Evolutionary conservation across 306 rosid genomes (phyloP).

Genomic region (Psophocarpus tetragonolobus): DNA sequence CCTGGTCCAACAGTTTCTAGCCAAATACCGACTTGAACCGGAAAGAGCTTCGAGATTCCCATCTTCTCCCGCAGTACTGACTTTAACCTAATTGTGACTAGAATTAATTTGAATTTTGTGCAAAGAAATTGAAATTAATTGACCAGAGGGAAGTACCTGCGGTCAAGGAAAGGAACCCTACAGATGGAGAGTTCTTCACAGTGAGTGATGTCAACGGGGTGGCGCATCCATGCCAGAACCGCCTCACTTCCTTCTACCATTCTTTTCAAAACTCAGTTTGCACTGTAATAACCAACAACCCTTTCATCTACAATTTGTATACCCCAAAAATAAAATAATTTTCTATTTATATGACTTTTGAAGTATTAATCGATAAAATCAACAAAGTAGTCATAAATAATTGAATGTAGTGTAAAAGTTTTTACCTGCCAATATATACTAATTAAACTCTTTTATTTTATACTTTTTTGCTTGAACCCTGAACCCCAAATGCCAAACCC

Average conservation of each 20-base stretch:
- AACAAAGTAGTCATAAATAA: too few species aligned
- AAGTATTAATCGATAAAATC: too few species aligned
- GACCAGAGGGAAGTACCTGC: slow-evolving; percentile 25
- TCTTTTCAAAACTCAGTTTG: background rate
- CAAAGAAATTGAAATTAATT: background rate
- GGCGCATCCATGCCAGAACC: slow-evolving; percentile 92
- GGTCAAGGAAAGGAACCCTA: slow-evolving; percentile 62
- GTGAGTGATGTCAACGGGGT: slow-evolving; percentile 65
- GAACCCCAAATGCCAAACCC: too few species aligned
- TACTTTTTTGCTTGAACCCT: too few species aligned
- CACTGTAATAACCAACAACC: too few species aligned
- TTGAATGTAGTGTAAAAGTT: too few species aligned
- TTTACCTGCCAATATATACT: too few species aligned
- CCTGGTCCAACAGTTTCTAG: slow-evolving; percentile 88
- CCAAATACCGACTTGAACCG: slow-evolving; percentile 90
- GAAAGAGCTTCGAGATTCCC: slow-evolving; percentile 65
- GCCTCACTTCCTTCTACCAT: slow-evolving; percentile 62
- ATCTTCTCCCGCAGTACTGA: slow-evolving; percentile 55
- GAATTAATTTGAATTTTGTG: too few species aligned
- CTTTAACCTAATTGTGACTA: slow-evolving; percentile 53
- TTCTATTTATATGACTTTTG: too few species aligned
- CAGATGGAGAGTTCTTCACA: slow-evolving; percentile 49
- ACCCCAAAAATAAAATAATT: too few species aligned
- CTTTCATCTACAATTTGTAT: too few species aligned
- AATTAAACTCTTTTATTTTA: too few species aligned